Evolutionary conservation across 768 basidiomycete species (phyloP), one percentile per base, ranked within the genome.

Genomic region (Sarcodon aspratus): DNA sequence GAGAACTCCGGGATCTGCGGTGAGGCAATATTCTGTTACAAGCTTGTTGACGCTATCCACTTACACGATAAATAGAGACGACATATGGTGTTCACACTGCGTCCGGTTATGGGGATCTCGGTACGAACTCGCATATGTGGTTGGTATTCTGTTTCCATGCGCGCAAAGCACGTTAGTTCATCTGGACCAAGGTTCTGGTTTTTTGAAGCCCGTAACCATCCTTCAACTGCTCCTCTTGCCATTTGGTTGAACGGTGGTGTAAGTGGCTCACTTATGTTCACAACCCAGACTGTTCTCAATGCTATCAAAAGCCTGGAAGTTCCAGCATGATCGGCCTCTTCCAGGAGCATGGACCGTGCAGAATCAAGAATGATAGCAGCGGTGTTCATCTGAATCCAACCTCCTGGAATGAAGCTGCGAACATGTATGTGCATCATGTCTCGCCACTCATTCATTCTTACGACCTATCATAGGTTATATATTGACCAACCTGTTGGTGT

Each of bases 311-410:
- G 63, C 69, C 69, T 2, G 67, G 68, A 1, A 65, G 64, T 52
- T 63, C 63, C 17, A 65, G 64, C 1, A 56, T 58, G 9, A 85
- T 89, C 1, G 94, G 94, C 9, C 75, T 96, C 21, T 70, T 98
- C 12, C 89, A 94, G 56, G 94, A 98, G 61, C 80, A 95, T 21
- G 95, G 95, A 0, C 93, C 95, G 0, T 97, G 95, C 66, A 67
- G 65, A 31, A 72, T 97, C 52, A 66, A 74, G 11, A 66, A 89
- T 40, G 69, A 80, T 1, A 90, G 91, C 33, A 67, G 68, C 50
- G 82, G 81, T 66, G 80, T 80, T 12, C 80, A 78, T 1, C 58
- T 60, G 59, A 97, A 99, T 66, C 75, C 78, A 6, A 61, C 87
- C 71, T 83, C 83, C 55, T 99, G 95, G 95, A 99, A 82, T 57